A percentile compares a stretch with the other conserved stretches of the same genome.
phyloP scores from a whole-genome alignment of 805 yeast genomes.

The Lipomyces oligophaga region DNA sequence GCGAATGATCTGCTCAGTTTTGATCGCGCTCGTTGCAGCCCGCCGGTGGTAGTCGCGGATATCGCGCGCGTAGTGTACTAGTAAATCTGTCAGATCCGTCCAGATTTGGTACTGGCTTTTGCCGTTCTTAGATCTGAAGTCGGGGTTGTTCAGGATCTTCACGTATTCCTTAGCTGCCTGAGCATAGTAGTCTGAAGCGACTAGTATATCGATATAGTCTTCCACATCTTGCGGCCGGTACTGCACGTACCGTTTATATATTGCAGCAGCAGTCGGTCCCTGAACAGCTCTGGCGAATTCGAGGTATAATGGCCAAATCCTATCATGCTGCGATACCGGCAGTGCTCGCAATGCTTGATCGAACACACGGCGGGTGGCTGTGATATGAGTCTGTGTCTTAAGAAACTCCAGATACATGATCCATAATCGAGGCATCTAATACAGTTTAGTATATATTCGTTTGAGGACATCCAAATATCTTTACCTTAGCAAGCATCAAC shows the following conservation, averaged over 20 bases:
- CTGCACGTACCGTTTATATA: constrained; percentile 39
- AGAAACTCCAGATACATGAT: constrained; percentile 47
- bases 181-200: constrained; percentile 29
- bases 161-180: constrained; percentile 39
- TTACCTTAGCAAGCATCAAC: constrained; percentile 39
- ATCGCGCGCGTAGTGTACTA: constrained; percentile 36
- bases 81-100: constrained; percentile 45
- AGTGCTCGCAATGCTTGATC: constrained; percentile 49
- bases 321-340: constrained; percentile 52
- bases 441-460: neutral
- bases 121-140: constrained; percentile 38
- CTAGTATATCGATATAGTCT: constrained; percentile 31
- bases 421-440: constrained; percentile 51
- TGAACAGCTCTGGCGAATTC: constrained; percentile 45
- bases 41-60: constrained; percentile 8
- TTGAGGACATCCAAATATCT: neutral
- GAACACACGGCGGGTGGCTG: constrained; percentile 45
- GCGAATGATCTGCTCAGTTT: constrained; percentile 40
- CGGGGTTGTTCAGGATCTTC: constrained; percentile 37
- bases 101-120: constrained; percentile 50
- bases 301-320: constrained; percentile 55
- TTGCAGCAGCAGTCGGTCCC: constrained; percentile 40
- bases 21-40: constrained; percentile 22
- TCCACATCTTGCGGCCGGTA: constrained; percentile 33
- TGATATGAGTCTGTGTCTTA: constrained; percentile 38